Evolutionary conservation across 2,329 filamentous ascomycete species (phyloP), one percentile per base, ranked within the genome.

Genomic region (Pseudocercospora crystallina): DNA sequence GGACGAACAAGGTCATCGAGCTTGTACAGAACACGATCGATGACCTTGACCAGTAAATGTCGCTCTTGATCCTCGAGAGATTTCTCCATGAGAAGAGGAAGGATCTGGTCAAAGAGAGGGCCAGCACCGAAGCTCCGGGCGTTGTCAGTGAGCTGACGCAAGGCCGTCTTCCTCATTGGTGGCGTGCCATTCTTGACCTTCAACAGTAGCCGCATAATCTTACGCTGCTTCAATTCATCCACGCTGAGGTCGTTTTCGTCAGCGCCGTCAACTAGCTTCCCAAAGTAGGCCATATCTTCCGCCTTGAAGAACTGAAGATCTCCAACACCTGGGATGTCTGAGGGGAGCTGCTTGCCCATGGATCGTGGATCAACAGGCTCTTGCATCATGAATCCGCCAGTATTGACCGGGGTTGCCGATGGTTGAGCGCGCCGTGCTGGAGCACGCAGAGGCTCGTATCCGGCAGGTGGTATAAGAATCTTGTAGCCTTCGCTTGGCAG

Each of bases 171-270:
- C 73, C 94, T 82, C 94, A 97, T 97, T 0, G 94, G 92, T 20
- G 94, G 94, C 35, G 94, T 97, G 65, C 94, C 94, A 69, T 99
- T 99, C 81, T 99, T 99, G 78, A 99, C 92, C 75, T 99, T 99
- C 49, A 99, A 80, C 39, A 99, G 78, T 48, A 99, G 76, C 60
- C 94, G 82, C 94, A 99, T 97, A 67, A 99, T 99, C 75, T 99
- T 99, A 56, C 94, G 83, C 73, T 99, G 92, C 73, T 99, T 97
- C 45, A 99, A 75, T 65, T 99, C 92, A 42, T 99, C 94, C 8
- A 99, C 90, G 14, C 86, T 91, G 73, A 99, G 82, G 15, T 84
- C 80, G 62, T 92, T 95, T 73, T 99, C 94, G 62, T 97, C 90
- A 20, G 87, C 87, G 33, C 89, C 90, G 67, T 99, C 94, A 15